Conservation (phyloP, 2,329 filamentous ascomycete genomes). For the Colletotrichum sp. region DNA sequence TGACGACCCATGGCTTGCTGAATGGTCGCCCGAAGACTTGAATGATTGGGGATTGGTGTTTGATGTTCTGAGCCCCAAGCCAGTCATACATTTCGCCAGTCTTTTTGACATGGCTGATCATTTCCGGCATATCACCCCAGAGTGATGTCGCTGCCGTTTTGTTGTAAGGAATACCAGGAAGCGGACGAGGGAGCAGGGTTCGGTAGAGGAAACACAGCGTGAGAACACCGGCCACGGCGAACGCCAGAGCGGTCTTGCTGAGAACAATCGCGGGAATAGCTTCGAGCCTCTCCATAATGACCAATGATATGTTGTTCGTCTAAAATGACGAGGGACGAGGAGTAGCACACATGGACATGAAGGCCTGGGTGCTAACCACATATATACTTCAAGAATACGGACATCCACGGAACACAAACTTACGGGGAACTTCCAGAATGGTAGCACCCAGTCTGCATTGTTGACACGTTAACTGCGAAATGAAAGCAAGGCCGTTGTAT, state of each 20-base stretch:
- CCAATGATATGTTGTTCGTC: background rate
- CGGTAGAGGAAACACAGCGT: background rate
- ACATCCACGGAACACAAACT: background rate
- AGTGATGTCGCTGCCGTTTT: background rate
- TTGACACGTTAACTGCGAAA: background rate
- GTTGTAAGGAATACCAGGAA: slow-evolving; percentile 16
- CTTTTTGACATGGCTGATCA: background rate
- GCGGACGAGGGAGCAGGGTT: background rate
- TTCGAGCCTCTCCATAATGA: background rate
- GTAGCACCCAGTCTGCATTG: background rate
- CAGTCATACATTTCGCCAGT: slow-evolving; percentile 23
- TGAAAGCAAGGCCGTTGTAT: background rate
- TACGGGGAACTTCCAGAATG: background rate
- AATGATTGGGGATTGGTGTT: slow-evolving; percentile 30
- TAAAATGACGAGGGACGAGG: background rate
- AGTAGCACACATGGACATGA: background rate
- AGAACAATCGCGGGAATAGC: background rate
- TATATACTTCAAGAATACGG: background rate
- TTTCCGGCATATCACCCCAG: slow-evolving; percentile 9
- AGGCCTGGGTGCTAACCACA: background rate
- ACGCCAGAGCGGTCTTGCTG: background rate
- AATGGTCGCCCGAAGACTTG: slow-evolving; percentile 41
- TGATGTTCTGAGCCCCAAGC: slow-evolving; percentile 29
- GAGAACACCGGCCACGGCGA: background rate
- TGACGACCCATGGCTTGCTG: slow-evolving; percentile 32